These are phyloP conservation scores for Aspergillus fischeri DNA, from an alignment of 2,329 filamentous ascomycete genomes.

Conservation along the genomic window DNA sequence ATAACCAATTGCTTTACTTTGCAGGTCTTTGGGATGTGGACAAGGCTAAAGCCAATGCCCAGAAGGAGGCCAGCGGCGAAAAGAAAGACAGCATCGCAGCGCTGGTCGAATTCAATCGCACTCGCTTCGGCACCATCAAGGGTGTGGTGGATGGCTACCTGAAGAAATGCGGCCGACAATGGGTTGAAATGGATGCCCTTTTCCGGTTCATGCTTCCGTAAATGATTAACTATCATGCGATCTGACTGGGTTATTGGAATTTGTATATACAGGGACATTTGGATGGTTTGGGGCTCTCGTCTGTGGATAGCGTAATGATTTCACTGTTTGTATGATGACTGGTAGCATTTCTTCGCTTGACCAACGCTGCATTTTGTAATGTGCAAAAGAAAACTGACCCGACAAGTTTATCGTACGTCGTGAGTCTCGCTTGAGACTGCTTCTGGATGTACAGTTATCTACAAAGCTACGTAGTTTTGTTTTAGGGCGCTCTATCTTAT, in stretches of 20 bases:
- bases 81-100: slow-evolving; percentile 64
- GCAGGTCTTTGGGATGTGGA: slow-evolving; percentile 84
- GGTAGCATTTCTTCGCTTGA: neutral
- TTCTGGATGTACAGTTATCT: neutral
- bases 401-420: too few relatives aligned
- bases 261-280: slow-evolving; percentile 22
- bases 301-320: slow-evolving; percentile 7
- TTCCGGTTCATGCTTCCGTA: slow-evolving; percentile 60
- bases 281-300: slow-evolving; percentile 3
- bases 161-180: slow-evolving; percentile 84
- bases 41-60: slow-evolving; percentile 59
- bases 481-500: slow-evolving; percentile 1
- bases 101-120: slow-evolving; percentile 77
- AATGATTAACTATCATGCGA: slow-evolving; percentile 14
- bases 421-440: neutral
- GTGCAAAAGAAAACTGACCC: neutral
- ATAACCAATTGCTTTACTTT: slow-evolving; percentile 92
- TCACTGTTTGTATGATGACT: slow-evolving; percentile 8
- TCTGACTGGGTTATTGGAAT: slow-evolving; percentile 11
- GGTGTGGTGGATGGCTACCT: slow-evolving; percentile 76
- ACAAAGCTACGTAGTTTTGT: too few relatives aligned
- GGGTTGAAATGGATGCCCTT: slow-evolving; percentile 88
- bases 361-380: neutral
- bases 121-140: slow-evolving; percentile 71
- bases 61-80: slow-evolving; percentile 48